These are phyloP conservation scores for Candida maesae DNA, from an alignment of 805 yeast genomes.

Conservation along the genomic window DNA sequence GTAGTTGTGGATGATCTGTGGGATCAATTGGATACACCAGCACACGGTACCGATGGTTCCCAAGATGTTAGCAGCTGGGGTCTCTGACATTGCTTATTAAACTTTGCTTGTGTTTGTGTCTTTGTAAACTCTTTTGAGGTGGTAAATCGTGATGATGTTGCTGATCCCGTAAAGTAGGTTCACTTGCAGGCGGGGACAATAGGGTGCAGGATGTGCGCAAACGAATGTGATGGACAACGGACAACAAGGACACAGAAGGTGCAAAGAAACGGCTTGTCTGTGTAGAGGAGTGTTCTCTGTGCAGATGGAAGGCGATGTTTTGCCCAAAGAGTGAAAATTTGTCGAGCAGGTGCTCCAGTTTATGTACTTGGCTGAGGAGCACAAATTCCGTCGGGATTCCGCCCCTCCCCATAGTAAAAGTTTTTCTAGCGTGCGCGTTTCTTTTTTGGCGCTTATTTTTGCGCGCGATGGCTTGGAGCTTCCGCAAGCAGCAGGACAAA, in stretches of 20 bases:
- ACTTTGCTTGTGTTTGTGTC: too few species aligned
- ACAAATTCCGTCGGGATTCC: constrained; percentile 1
- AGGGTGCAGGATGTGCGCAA: neutral
- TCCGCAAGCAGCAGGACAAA: neutral
- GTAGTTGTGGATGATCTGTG: constrained; percentile 77
- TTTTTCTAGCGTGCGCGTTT: neutral
- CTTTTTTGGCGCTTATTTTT: neutral
- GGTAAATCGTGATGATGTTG: neutral
- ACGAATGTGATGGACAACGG: neutral
- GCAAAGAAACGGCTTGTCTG: too few species aligned
- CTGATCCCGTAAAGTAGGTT: too few species aligned
- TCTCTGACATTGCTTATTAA: constrained; percentile 9
- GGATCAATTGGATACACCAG: constrained; percentile 90
- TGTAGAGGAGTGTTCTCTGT: too few species aligned
- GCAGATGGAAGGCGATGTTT: neutral
- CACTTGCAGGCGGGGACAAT: neutral
- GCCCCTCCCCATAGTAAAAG: neutral
- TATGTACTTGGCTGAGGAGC: neutral
- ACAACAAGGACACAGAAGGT: too few species aligned
- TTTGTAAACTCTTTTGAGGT: too few species aligned
- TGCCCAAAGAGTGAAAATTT: neutral
- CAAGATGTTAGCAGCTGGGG: constrained; percentile 58
- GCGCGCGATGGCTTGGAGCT: neutral
- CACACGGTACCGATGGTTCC: constrained; percentile 87
- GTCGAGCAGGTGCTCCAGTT: neutral